Base-by-base conservation (phyloP, 2,329 filamentous ascomycete genomes). In the Apiospora hydei region DNA sequence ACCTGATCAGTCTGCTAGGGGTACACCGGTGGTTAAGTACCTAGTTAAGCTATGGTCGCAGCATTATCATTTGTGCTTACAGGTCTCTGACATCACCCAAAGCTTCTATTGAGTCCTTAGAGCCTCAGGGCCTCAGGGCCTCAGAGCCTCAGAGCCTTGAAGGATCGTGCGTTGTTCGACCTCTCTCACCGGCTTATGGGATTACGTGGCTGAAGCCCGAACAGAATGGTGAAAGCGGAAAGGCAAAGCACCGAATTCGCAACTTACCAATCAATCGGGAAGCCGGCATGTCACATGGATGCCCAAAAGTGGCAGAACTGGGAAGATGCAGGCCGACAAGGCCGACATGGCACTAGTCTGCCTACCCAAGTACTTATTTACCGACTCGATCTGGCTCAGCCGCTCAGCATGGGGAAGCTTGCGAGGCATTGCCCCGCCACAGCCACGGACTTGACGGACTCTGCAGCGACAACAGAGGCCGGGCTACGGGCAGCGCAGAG, bases 381-480 rank as follows among this genome's bases (percentile, higher is more conserved):
- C 46, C 21, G 18, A 18, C 30, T 34, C 51, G 14, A 30, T 34
- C 26, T 16, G 53, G 30, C 34, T 7, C 53, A 21, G 44, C 44
- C 13, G 5, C 16, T 38, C 34, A 6, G 3, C 26, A 38, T 64
- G 8, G 34, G 18, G 18, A 41, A 41, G 57, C 57, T 41, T 64
- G 41, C 57, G 34, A 64, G 8, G 34, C 57, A 64, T 34, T 34
- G 57, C 57, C 57, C 57, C 57, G 57, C 57, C 57, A 64, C 34
- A 64, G 57, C 57, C 57, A 64, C 57, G 30, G 57, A n/a, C 53
- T 61, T 41, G 1, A 3, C n/a, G 26, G 26, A 30, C 26, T 30
- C 26, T 64, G 34, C 57, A 64, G 21, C 11, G 16, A n/a, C 34
- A 64, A n/a, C 16, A 61, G 53, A 38, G 18, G 53, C 30, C 53